Evolutionary conservation across 768 basidiomycete species (phyloP).

Genomic region (Tricholoma hemisulphureum): DNA sequence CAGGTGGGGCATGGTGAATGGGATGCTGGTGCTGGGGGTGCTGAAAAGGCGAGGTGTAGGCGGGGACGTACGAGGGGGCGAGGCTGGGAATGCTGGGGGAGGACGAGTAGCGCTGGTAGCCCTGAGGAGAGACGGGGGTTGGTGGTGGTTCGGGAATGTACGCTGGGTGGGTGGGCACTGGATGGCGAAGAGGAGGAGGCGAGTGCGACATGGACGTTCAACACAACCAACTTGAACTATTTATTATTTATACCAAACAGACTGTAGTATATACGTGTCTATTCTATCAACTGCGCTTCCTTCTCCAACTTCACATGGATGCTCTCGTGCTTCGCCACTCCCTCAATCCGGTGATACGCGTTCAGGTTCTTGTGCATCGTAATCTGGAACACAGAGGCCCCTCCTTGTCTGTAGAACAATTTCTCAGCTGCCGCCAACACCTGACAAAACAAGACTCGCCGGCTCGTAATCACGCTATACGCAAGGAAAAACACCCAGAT

Average conservation of each 20-base stretch:
- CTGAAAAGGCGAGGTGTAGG: conserved; percentile 49
- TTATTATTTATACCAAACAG: background rate
- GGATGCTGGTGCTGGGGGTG: conserved; percentile 37
- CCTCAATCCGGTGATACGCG: conserved; percentile 87
- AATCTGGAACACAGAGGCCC: conserved; percentile 93
- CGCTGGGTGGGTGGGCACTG: conserved; percentile 83
- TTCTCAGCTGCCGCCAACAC: background rate
- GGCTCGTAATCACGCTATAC: conserved; percentile 79
- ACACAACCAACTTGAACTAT: background rate
- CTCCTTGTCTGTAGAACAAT: conserved; percentile 62
- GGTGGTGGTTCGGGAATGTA: conserved; percentile 82
- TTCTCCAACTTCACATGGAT: conserved; percentile 65
- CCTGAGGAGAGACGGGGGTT: conserved; percentile 70
- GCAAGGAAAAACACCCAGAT: conserved; percentile 98
- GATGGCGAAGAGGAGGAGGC: conserved; percentile 82
- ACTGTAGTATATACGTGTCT: background rate
- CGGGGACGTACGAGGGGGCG: conserved; percentile 38
- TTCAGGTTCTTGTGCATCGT: conserved; percentile 98
- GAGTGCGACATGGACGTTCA: conserved; percentile 38
- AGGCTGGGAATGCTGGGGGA: conserved; percentile 45
- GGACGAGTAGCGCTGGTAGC: conserved; percentile 71
- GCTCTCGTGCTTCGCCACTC: conserved; percentile 77
- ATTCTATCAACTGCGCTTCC: conserved; percentile 41
- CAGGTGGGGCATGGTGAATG: conserved; percentile 17
- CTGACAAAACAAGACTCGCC: conserved; percentile 43